Conservation (phyloP, 169 alveolate species). For the Babesia microti region DNA sequence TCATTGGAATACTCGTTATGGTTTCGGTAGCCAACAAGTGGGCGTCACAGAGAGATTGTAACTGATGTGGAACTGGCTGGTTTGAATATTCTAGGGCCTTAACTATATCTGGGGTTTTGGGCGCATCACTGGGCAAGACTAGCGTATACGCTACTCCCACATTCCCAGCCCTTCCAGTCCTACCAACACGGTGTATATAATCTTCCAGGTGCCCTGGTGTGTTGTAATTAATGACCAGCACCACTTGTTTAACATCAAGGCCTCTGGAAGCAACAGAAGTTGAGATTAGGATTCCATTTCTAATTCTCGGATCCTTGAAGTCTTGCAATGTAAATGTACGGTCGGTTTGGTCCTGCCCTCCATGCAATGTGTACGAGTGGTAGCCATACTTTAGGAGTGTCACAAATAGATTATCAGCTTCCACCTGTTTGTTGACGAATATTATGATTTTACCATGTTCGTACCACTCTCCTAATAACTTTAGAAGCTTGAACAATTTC, state of each 20-base stretch:
- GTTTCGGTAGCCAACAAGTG: constrained; percentile 69
- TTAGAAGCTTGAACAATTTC: constrained; percentile 77
- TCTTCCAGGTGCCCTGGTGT: constrained; percentile 99
- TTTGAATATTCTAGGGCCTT: constrained; percentile 67
- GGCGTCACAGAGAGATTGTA: constrained; percentile 52
- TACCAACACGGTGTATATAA: constrained; percentile 97
- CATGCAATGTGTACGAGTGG: constrained; percentile 86
- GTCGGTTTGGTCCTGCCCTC: constrained; percentile 96
- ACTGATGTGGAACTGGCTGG: constrained; percentile 45
- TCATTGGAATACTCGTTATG: constrained; percentile 40
- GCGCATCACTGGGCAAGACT: constrained; percentile 82
- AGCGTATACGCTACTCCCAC: constrained; percentile 96
- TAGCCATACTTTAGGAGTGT: constrained; percentile 70
- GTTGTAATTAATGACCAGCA: constrained; percentile 89
- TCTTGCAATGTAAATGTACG: constrained; percentile 86
- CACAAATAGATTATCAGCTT: constrained; percentile 88
- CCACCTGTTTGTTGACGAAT: constrained; percentile 90
- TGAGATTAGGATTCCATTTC: constrained; percentile 83
- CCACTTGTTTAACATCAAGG: constrained; percentile 86
- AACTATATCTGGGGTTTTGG: constrained; percentile 85
- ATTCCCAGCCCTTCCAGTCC: constrained; percentile 98
- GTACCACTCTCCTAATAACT: constrained; percentile 90
- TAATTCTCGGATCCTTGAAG: constrained; percentile 65
- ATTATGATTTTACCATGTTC: constrained; percentile 88
- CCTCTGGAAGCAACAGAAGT: constrained; percentile 99